Conservation (phyloP, 2,329 filamentous ascomycete genomes). For the Pseudogymnoascus sp. region DNA sequence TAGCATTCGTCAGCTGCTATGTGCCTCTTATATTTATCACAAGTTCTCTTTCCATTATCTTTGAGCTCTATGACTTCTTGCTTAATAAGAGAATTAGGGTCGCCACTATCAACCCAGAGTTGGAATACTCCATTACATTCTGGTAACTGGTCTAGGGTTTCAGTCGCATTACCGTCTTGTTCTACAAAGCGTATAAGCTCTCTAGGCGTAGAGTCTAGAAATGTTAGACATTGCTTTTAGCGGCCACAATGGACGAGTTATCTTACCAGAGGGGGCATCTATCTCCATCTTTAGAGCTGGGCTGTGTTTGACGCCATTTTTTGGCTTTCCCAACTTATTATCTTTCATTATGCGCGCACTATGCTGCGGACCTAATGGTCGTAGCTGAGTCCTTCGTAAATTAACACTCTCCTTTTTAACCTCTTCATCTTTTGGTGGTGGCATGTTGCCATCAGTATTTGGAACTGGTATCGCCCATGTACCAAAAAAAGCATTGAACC, state of each 20-base stretch:
- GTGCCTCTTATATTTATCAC: conserved; percentile 13
- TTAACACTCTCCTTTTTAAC: neutral
- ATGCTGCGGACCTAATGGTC: neutral
- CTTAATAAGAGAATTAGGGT: neutral
- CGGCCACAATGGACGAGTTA: neutral
- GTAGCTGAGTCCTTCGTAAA: neutral
- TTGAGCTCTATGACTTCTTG: conserved; percentile 12
- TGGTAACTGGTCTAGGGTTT: conserved; percentile 9
- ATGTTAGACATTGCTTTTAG: neutral
- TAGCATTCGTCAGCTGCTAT: conserved; percentile 9
- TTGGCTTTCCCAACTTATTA: neutral
- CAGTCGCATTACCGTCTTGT: conserved; percentile 10
- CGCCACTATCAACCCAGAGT: neutral
- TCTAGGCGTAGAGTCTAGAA: neutral
- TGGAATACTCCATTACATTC: neutral
- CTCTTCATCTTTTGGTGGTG: neutral
- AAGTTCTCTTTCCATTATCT: neutral
- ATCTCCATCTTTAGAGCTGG: neutral
- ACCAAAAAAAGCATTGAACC: conserved; percentile 16
- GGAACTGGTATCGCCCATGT: neutral
- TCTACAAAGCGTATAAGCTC: conserved; percentile 14
- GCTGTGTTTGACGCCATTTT: neutral
- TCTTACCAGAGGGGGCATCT: neutral
- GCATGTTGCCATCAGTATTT: conserved; percentile 9
- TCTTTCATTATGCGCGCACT: neutral